A percentile compares a stretch with the other conserved stretches of the same genome.
phyloP scores from a whole-genome alignment of 1,139 yeast genomes.

The Nakaseomyces kungkrabaensis region DNA sequence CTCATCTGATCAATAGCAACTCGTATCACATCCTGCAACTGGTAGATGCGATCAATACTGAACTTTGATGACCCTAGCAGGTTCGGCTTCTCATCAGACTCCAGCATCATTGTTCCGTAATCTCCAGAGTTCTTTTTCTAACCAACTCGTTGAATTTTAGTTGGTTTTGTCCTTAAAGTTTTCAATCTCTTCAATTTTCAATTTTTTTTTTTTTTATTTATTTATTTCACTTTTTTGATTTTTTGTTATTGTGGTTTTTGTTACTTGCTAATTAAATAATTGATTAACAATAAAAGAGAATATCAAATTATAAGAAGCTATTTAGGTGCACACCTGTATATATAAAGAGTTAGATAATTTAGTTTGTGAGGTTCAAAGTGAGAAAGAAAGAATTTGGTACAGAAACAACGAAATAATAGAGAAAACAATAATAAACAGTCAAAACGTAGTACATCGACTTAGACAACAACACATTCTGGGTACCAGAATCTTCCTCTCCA shows the following conservation, averaged over 20 bases:
- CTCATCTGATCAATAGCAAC: constrained; percentile 22
- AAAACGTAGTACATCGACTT: background rate
- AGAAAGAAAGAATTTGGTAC: background rate
- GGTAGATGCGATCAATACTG: background rate
- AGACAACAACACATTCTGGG: constrained; percentile 25
- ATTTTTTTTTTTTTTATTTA: background rate
- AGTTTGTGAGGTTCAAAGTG: no score
- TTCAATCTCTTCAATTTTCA: no score
- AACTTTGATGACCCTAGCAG: background rate
- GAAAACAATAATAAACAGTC: no score
- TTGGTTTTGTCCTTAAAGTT: background rate
- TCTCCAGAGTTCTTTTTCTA: no score
- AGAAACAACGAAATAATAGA: no score
- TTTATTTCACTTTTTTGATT: background rate
- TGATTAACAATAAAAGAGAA: no score
- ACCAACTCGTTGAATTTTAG: no score
- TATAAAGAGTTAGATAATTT: no score
- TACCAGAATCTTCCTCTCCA: constrained; percentile 21
- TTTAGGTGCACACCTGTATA: no score
- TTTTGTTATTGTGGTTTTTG: background rate
- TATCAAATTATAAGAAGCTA: no score
- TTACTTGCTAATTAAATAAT: background rate
- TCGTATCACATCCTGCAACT: constrained; percentile 11
- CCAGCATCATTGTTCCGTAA: background rate
- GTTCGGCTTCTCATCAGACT: background rate